Conservation (phyloP, 768 basidiomycete genomes). For the Holtermannia corniformis region DNA sequence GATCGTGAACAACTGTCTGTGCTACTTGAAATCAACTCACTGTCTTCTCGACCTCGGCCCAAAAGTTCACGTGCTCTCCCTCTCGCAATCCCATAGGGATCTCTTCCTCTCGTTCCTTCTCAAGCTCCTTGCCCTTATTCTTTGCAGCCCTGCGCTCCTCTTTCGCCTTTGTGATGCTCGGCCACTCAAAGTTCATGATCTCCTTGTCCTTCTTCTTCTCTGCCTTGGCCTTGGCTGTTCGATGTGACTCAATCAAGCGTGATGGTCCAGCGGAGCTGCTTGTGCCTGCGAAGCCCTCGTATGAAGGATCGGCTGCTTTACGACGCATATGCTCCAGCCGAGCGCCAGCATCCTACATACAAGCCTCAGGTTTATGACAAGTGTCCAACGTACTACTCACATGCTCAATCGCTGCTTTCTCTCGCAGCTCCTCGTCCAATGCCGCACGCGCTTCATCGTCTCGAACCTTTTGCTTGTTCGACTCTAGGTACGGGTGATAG, state of each 20-base stretch:
- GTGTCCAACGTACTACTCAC: conserved; percentile 15
- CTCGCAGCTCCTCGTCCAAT: conserved; percentile 29
- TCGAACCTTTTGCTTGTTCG: conserved; percentile 42
- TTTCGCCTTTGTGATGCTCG: conserved; percentile 16
- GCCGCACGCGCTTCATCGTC: conserved; percentile 40
- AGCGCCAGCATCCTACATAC: conserved; percentile 27
- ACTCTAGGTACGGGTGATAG: conserved; percentile 42
- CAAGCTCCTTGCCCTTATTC: conserved; percentile 14
- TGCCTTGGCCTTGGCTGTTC: conserved; percentile 24
- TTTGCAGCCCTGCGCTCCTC: conserved; percentile 11
- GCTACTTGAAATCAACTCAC: conserved; percentile 14
- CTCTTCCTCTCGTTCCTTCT: conserved; percentile 3
- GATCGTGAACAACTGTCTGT: neutral
- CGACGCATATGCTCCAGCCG: conserved; percentile 31
- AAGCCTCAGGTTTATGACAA: neutral
- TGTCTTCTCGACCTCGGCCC: conserved; percentile 38
- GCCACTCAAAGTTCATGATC: conserved; percentile 39
- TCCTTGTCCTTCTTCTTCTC: conserved; percentile 32
- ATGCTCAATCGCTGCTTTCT: conserved; percentile 31
- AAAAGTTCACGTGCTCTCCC: conserved; percentile 40
- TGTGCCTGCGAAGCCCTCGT: conserved; percentile 1
- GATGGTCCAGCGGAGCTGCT: neutral
- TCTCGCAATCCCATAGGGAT: conserved; percentile 10
- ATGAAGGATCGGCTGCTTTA: conserved; percentile 23
- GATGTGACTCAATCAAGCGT: conserved; percentile 14